Base-by-base conservation (phyloP, 2,329 filamentous ascomycete genomes). In the Plectosphaerella cucumerina region DNA sequence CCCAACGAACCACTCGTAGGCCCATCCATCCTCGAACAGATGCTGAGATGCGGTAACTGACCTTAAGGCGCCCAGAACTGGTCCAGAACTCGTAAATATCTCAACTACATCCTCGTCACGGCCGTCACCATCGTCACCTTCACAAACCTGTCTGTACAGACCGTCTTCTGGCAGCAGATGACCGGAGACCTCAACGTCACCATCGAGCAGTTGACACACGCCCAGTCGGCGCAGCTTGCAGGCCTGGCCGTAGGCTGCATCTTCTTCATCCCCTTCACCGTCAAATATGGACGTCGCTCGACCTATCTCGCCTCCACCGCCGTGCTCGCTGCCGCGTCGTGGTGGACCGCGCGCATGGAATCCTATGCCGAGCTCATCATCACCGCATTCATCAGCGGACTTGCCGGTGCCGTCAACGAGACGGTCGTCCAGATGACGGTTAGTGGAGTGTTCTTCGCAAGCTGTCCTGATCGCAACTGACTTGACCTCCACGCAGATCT, bases 401-500 rank as follows among this genome's bases (percentile, higher is more conserved):
- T 71, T 14, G 63, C 64, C 3, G 70, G 68, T 10, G 67, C 70
- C 5, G 64, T 69, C 5, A 68, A 69, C 35, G 69, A 73, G 50
- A 63, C 65, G 1, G 63, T 69, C 34, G 66, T 62, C 5, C 67
- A 70, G 42, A 66, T 72, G 45, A 72, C 69, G 0, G 53, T 53
- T 18, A 43, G 37, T 48, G 6, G 14, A n/a, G 15, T 4, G 14
- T 5, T 31, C 54, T 55, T 17, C 42, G 43, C 15, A 18, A 4
- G 17, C 34, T 11, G 21, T 15, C 35, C 39, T 26, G 17, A 47
- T 23, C 2, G 15, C 33, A n/a, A 18, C 44, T 20, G 11, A 17
- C 50, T 35, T 44, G 50, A 11, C 15, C 26, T 5, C 12, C 12
- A 3, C 2, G 15, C 22, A 55, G 53, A 60, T 65, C 22, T 57